Evolutionary conservation across 306 rosid species (phyloP).

Genomic region (Rubus parviflorus): DNA sequence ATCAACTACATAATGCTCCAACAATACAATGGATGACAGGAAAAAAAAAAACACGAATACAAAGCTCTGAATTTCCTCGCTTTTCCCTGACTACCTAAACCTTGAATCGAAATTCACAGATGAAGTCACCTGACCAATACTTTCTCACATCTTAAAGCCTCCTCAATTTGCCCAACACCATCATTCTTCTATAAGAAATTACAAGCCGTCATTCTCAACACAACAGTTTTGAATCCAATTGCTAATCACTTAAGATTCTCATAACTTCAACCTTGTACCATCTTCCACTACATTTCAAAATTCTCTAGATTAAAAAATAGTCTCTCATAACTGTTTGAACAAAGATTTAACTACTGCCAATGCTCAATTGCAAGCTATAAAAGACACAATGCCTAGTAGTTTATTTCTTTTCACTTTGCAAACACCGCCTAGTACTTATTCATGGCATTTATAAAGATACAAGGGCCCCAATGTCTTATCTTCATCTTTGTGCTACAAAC

Average conservation of each 20-base stretch:
- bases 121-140: neutral
- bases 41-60: neutral
- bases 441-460: neutral
- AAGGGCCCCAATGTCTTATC: neutral
- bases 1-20: neutral
- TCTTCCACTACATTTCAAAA: neutral
- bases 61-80: neutral
- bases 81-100: neutral
- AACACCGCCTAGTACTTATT: neutral
- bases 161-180: neutral
- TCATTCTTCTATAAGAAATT: neutral
- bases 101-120: neutral
- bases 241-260: neutral
- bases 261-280: neutral
- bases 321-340: neutral
- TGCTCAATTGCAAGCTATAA: constrained; percentile 6
- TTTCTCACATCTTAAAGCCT: neutral
- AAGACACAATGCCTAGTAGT: neutral
- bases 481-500: neutral
- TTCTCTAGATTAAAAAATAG: neutral
- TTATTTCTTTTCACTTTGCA: neutral
- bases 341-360: neutral
- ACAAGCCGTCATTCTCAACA: neutral
- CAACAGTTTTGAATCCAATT: too few relatives aligned
- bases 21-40: neutral